phyloP scores from a whole-genome alignment of 306 rosid genomes.

The Coriaria nepalensis region DNA sequence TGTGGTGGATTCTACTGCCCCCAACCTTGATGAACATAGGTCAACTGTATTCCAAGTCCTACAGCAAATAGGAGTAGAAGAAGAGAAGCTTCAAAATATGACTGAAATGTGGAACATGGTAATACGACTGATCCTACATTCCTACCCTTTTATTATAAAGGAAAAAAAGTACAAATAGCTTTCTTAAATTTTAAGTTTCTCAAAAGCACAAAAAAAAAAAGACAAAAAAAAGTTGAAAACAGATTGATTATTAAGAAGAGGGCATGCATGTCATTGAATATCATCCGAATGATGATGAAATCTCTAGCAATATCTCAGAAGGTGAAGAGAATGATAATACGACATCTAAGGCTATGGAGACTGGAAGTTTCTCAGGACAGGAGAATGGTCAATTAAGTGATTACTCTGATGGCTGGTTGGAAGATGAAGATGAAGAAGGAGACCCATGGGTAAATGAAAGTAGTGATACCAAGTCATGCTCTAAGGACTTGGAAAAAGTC shows the following conservation, averaged over 20 bases:
- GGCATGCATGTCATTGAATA: conserved; percentile 22
- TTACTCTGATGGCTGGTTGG: conserved; percentile 48
- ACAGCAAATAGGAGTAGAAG: conserved; percentile 70
- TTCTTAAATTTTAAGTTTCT: not conserved
- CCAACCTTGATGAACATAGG: conserved; percentile 88
- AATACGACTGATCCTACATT: conserved; percentile 6
- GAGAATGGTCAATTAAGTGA: conserved; percentile 34
- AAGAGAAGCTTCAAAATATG: conserved; percentile 74
- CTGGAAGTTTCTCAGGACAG: conserved; percentile 11
- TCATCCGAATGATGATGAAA: conserved; percentile 19
- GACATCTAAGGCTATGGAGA: conserved; percentile 6
- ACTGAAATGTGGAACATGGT: conserved; percentile 99
- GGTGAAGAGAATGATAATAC: conserved; percentile 18
- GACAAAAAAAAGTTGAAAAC: too few species aligned
- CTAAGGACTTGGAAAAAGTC: conserved; percentile 6
- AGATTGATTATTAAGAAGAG: conserved; percentile 67
- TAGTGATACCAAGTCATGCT: conserved; percentile 17
- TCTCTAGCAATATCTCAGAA: conserved; percentile 16
- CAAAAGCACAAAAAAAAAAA: too few species aligned
- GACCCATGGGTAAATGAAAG: conserved; percentile 25
- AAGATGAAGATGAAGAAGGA: conserved; percentile 20
- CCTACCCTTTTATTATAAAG: too few species aligned
- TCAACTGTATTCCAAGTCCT: conserved; percentile 73
- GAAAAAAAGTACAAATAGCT: too few species aligned
- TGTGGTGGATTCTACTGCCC: conserved; percentile 88